phyloP scores from a whole-genome alignment of 2,329 filamentous ascomycete species.

The Gyromitra esculenta region DNA sequence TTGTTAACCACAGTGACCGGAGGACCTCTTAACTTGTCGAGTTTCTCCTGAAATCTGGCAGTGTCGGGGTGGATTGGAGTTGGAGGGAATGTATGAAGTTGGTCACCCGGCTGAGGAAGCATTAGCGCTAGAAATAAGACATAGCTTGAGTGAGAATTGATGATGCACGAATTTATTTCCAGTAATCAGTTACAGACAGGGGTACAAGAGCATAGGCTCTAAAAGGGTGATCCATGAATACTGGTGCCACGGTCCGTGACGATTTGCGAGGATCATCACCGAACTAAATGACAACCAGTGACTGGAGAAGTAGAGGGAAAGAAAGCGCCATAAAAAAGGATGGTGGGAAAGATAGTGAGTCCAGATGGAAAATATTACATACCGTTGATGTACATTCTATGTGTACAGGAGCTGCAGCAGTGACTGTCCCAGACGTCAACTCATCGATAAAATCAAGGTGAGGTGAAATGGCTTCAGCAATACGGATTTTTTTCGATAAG shows the following conservation, averaged over 20 bases:
- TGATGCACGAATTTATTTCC: neutral
- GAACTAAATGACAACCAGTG: too few species aligned
- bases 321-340: neutral
- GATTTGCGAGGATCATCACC: too few species aligned
- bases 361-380: neutral
- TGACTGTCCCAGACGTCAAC: slow-evolving; percentile 35
- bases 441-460: slow-evolving; percentile 14
- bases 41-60: slow-evolving; percentile 53
- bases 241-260: too few species aligned
- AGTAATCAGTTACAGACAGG: neutral
- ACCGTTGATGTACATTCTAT: slow-evolving; percentile 24
- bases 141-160: neutral
- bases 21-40: slow-evolving; percentile 54
- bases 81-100: neutral
- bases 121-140: neutral
- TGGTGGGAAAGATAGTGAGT: too few species aligned
- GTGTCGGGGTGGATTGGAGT: slow-evolving; percentile 52
- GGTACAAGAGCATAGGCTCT: too few species aligned
- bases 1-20: slow-evolving; percentile 74
- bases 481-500: slow-evolving; percentile 32
- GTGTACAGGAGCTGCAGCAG: slow-evolving; percentile 18
- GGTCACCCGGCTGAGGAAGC: neutral
- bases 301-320: neutral
- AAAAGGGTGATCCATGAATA: too few species aligned
- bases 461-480: neutral